Conservation (phyloP, 768 basidiomycete species). For the Tulasnella sp. region DNA sequence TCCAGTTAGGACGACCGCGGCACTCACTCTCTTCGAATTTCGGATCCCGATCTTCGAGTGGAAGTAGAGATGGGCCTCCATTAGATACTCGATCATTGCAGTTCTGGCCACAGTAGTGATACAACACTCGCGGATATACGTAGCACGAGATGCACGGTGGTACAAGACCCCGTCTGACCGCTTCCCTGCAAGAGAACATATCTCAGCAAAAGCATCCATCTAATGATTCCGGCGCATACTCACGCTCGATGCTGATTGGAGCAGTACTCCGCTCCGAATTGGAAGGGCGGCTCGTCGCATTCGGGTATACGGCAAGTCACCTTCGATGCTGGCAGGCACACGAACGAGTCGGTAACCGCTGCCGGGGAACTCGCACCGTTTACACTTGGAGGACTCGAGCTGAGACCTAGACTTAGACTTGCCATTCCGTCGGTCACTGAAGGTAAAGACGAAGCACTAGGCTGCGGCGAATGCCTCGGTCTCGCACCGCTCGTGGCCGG, state of each 20-base stretch:
- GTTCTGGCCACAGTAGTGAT: conserved; percentile 1
- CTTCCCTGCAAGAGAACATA: background rate
- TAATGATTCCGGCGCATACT: background rate
- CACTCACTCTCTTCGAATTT: conserved; percentile 8
- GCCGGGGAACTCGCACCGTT: background rate
- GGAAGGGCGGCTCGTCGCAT: conserved; percentile 1
- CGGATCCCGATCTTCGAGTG: background rate
- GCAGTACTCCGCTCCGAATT: background rate
- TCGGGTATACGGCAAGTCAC: background rate
- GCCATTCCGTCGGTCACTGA: background rate
- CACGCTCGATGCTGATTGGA: background rate
- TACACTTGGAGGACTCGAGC: background rate
- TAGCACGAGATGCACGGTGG: conserved; percentile 1
- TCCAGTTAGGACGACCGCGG: too few relatives aligned
- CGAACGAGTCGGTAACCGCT: background rate
- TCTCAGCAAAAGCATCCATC: background rate
- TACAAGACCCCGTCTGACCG: background rate
- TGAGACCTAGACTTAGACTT: background rate
- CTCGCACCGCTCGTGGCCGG: background rate
- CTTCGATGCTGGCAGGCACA: background rate
- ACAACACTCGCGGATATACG: background rate
- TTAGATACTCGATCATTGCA: background rate
- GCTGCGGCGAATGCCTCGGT: background rate
- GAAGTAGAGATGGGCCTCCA: background rate
- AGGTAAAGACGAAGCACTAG: background rate